Conservation (phyloP, 2,329 filamentous ascomycete species). For the Zasmidium angulare region DNA sequence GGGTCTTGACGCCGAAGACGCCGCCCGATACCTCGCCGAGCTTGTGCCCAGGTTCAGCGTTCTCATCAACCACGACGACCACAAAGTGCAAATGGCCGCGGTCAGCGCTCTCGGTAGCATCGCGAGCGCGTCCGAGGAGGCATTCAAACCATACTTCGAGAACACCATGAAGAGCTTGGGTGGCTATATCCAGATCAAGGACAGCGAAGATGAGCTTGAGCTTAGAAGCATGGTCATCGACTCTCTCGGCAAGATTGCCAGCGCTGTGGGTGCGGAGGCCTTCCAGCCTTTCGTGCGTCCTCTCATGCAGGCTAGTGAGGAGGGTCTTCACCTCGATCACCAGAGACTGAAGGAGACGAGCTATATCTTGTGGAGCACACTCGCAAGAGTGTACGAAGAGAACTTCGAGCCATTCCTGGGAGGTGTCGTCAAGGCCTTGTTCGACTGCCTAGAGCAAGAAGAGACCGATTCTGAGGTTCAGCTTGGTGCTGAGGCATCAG, state of each 20-base stretch:
- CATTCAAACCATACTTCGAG: conserved; percentile 89
- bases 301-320: conserved; percentile 88
- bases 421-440: conserved; percentile 75
- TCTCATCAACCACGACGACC: conserved; percentile 80
- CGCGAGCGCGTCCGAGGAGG: conserved; percentile 76
- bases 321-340: conserved; percentile 84
- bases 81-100: conserved; percentile 84
- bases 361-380: conserved; percentile 93
- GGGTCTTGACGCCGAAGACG: conserved; percentile 76
- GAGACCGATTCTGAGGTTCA: conserved; percentile 78
- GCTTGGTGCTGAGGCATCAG: conserved; percentile 70
- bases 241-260: conserved; percentile 87
- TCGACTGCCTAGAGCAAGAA: conserved; percentile 84
- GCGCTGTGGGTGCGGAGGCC: conserved; percentile 77
- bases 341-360: conserved; percentile 91
- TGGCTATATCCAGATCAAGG: conserved; percentile 80
- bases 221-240: conserved; percentile 88
- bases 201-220: conserved; percentile 84
- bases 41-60: conserved; percentile 82
- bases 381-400: conserved; percentile 90
- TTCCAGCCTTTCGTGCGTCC: conserved; percentile 91
- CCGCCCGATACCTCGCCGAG: conserved; percentile 77
- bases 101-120: conserved; percentile 89
- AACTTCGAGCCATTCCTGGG: conserved; percentile 76
- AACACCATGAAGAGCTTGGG: conserved; percentile 88